These are phyloP conservation scores for Barnettozyma vustinii DNA, from an alignment of 805 yeast species.

Conservation along the genomic window DNA sequence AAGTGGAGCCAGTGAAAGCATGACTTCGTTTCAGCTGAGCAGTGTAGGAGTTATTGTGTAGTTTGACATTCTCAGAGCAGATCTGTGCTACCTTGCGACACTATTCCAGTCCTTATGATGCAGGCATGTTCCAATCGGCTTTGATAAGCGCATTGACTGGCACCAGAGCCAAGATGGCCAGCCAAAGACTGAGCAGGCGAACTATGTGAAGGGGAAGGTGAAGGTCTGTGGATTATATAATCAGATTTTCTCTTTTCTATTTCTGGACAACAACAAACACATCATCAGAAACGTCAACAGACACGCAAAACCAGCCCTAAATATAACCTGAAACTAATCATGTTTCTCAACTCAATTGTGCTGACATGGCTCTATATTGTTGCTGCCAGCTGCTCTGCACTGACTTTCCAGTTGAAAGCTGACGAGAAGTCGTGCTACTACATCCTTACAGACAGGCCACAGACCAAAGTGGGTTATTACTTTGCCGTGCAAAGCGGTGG, in stretches of 20 bases:
- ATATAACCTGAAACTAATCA: neutral
- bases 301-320: neutral
- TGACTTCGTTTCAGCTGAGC: no score
- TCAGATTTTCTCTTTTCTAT: neutral
- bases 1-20: no score
- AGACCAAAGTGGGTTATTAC: constrained; percentile 62
- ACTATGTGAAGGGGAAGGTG: no score
- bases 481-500: constrained; percentile 68
- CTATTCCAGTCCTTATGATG: no score
- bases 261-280: neutral
- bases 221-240: neutral
- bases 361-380: neutral
- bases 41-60: no score
- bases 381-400: constrained; percentile 45
- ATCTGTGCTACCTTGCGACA: no score
- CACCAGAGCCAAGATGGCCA: no score
- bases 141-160: no score
- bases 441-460: constrained; percentile 55
- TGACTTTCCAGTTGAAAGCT: constrained; percentile 72
- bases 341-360: neutral
- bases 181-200: no score
- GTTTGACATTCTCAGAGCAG: no score
- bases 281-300: neutral
- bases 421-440: constrained; percentile 70
- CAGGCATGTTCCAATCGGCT: no score